Base-by-base conservation (phyloP, 495 filamentous ascomycete species). In the Xylaria palmicola region DNA sequence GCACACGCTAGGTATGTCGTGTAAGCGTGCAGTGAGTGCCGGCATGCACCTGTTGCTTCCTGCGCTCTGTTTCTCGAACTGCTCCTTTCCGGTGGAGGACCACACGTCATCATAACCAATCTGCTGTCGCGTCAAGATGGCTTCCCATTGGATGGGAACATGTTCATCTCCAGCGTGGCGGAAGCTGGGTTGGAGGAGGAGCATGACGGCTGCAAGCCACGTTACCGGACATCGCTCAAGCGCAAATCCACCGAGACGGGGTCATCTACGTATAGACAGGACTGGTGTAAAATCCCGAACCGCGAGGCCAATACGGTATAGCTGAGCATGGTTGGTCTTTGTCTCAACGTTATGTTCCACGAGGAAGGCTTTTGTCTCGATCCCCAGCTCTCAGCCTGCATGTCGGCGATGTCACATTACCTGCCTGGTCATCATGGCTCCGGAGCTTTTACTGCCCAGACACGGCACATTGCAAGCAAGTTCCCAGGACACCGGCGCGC, bases 181-280 rank as follows among this genome's bases (percentile, higher is more conserved):
- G 22, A 7, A 51, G 4, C 15, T 17, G 24, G 22, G 29, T 44
- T 22, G 36, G 36, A 26, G 47, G 17, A 44, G 6, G 39, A 44
- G 32, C 24, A 26, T 44, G n/a, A 27, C 30, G 53, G 53, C 26
- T 34, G 24, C 53, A 43, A 56, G 53, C 53, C 27, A 56, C 39
- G 39, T 41, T 55, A 36, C 37, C 53, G n/a, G 7, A 24, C 24
- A 41, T 36, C 22, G 39, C n/a, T 43, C 37, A 26, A 19, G 8
- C 24, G 37, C 48, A 19, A n/a, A 12, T 51, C 9, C 10, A 43
- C n/a, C 4, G 12, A 15, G 36, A 17, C 34, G 4, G 12, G 32
- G 34, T 5, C 30, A n/a, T n/a, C n/a, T n/a, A n/a, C n/a, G n/a
- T n/a, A n/a, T n/a, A n/a, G n/a, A n/a, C n/a, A n/a, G n/a, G n/a